Percentiles rank a stretch among this genome's conserved stretches.
These are phyloP conservation scores for Aquilaria agallochum DNA, from an alignment of 441 rosid genomes.

Conservation along the genomic window DNA sequence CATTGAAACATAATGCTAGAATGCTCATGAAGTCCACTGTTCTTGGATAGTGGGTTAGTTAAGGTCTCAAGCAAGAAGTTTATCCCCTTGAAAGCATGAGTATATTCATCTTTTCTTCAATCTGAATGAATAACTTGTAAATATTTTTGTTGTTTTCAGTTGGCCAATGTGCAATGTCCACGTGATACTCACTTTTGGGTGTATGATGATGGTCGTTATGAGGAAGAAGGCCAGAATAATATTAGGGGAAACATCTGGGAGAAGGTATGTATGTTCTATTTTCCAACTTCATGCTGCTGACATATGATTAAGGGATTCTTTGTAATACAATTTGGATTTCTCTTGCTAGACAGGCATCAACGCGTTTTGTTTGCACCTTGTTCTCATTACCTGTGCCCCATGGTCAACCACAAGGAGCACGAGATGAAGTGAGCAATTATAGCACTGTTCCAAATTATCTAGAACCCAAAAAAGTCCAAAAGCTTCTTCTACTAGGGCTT, in stretches of 20 bases:
- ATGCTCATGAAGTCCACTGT: too few species aligned
- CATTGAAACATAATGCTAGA: too few species aligned
- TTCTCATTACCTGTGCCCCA: conserved; percentile 73
- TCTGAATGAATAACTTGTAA: conserved; percentile 5
- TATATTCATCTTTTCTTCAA: not conserved
- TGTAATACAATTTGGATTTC: conserved; percentile 26
- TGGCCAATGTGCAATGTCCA: conserved; percentile 97
- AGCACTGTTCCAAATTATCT: conserved; percentile 61
- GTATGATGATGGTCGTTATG: conserved; percentile 98
- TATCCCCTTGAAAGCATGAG: too few species aligned
- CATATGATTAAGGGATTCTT: conserved; percentile 9
- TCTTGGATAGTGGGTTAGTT: too few species aligned
- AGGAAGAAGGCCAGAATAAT: conserved; percentile 99
- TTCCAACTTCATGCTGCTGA: not conserved
- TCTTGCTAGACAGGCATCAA: conserved; percentile 66
- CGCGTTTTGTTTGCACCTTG: conserved; percentile 60
- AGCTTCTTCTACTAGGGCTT: conserved; percentile 68
- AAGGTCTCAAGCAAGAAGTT: too few species aligned
- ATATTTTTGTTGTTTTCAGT: conserved; percentile 36
- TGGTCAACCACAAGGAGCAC: conserved; percentile 48
- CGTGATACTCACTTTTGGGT: conserved; percentile 99
- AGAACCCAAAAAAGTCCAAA: conserved; percentile 62
- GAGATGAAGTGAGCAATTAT: conserved; percentile 63
- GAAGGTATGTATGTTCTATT: conserved; percentile 47
- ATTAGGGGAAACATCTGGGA: conserved; percentile 99